Conservation (phyloP, 2,329 filamentous ascomycete genomes). For the Zasmidium cellare region DNA sequence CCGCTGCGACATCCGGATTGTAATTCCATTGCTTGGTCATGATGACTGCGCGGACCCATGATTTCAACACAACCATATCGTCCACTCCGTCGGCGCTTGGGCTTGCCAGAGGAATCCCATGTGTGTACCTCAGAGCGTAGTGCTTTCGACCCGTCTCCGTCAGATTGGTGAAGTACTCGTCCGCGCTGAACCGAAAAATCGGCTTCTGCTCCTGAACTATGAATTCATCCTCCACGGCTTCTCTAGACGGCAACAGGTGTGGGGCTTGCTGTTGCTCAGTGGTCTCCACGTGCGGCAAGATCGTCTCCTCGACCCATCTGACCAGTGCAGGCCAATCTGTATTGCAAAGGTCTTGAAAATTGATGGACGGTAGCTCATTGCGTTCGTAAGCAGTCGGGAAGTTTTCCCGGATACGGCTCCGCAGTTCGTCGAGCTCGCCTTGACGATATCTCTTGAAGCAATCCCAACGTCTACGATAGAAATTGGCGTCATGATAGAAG, state of each 20-base stretch:
- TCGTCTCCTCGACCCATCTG: slow-evolving; percentile 62
- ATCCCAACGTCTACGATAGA: slow-evolving; percentile 41
- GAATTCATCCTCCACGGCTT: slow-evolving; percentile 16
- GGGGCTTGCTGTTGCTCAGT: slow-evolving; percentile 43
- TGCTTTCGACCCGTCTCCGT: slow-evolving; percentile 22
- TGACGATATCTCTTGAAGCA: slow-evolving; percentile 25
- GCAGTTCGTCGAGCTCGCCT: slow-evolving; percentile 49
- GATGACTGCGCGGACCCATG: slow-evolving; percentile 49
- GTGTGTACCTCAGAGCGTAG: slow-evolving; percentile 15
- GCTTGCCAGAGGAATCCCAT: slow-evolving; percentile 15
- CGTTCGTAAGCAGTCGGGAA: slow-evolving; percentile 68
- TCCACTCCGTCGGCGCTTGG: slow-evolving; percentile 13
- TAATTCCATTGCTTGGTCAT: slow-evolving; percentile 44
- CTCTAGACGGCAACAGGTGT: slow-evolving; percentile 14
- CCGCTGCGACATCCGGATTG: slow-evolving; percentile 39
- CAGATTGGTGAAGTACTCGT: slow-evolving; percentile 22
- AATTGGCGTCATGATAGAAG: slow-evolving; percentile 38
- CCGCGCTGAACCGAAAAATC: slow-evolving; percentile 15
- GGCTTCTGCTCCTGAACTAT: slow-evolving; percentile 11
- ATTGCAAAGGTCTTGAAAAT: slow-evolving; percentile 62
- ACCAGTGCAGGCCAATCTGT: slow-evolving; percentile 71
- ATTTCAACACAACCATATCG: slow-evolving; percentile 36
- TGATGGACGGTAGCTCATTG: slow-evolving; percentile 60
- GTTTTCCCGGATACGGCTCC: slow-evolving; percentile 62
- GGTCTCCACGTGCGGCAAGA: slow-evolving; percentile 19